Evolutionary conservation across 176 grass and related monocot species (phyloP).

Genomic region (Cenchrus fungigraminus): DNA sequence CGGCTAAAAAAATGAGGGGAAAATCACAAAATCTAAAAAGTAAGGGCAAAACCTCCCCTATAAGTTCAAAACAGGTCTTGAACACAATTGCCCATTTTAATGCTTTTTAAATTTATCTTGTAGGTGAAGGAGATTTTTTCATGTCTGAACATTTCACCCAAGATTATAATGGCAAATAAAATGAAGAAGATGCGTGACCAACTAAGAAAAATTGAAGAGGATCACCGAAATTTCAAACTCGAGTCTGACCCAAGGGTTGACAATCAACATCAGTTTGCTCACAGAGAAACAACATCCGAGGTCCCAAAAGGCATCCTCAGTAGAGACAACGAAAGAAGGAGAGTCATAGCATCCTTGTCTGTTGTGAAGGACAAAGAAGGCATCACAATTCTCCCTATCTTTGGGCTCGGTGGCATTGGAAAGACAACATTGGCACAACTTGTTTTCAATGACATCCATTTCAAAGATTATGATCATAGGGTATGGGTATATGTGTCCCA

Average conservation of each 20-base stretch:
- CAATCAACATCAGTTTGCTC: background rate
- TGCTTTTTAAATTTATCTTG: background rate
- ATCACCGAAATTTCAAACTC: background rate
- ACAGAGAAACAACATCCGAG: background rate
- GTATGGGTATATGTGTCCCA: conserved; percentile 34
- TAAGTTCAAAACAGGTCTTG: too few species aligned
- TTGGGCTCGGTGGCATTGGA: conserved; percentile 20
- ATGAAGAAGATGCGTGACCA: conserved; percentile 14
- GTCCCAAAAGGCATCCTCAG: background rate
- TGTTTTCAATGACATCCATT: conserved; percentile 10
- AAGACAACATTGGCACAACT: conserved; percentile 35
- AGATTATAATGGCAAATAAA: conserved; percentile 1
- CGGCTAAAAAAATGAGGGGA: too few species aligned
- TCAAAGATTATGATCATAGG: background rate
- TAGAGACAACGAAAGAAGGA: background rate
- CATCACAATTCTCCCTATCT: conserved; percentile 9
- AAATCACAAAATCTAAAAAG: too few species aligned
- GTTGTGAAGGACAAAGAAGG: background rate
- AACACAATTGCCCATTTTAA: background rate
- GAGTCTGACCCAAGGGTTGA: background rate
- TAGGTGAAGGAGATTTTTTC: background rate
- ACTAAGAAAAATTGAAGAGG: background rate
- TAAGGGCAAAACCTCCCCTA: too few species aligned
- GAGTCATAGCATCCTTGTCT: background rate
- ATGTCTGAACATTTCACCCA: background rate